Conservation (phyloP, 2,329 filamentous ascomycete species). For the Trichoderma polysporum region DNA sequence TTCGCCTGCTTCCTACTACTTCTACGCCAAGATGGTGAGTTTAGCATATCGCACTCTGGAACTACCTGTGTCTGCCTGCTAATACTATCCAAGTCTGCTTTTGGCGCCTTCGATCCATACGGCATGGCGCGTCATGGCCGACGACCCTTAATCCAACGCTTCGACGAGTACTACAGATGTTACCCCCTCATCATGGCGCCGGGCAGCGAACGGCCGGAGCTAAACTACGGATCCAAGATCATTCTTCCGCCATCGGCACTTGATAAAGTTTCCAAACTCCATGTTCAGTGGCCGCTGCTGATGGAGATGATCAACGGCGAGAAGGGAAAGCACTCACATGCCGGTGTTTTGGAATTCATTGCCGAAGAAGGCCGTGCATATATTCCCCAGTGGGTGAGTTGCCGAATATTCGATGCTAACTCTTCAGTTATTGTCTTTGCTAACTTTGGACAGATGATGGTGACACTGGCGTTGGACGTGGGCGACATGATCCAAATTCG, state of each 20-base stretch:
- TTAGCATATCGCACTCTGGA: not conserved
- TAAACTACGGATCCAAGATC: slow-evolving; percentile 97
- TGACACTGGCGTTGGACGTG: slow-evolving; percentile 82
- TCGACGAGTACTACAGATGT: slow-evolving; percentile 98
- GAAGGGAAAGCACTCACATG: slow-evolving; percentile 78
- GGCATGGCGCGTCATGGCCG: slow-evolving; percentile 49
- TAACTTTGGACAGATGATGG: slow-evolving; percentile 72
- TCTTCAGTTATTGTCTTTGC: not conserved
- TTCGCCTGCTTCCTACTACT: not conserved
- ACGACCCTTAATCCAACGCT: slow-evolving; percentile 65
- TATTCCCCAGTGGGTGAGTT: slow-evolving; percentile 83
- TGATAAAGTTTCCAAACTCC: slow-evolving; percentile 92
- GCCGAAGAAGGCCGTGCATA: slow-evolving; percentile 97
- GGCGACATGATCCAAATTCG: slow-evolving; percentile 95
- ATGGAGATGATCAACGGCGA: slow-evolving; percentile 94
- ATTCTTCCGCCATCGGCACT: slow-evolving; percentile 94
- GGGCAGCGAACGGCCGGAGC: slow-evolving; percentile 80
- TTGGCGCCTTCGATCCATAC: slow-evolving; percentile 48
- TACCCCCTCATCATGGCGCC: slow-evolving; percentile 95
- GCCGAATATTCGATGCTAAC: not conserved
- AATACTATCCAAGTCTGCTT: slow-evolving; percentile 36
- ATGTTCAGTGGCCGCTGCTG: slow-evolving; percentile 96
- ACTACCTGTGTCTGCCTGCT: not conserved
- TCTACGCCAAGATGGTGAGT: slow-evolving; percentile 8
- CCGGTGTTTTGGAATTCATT: slow-evolving; percentile 94